phyloP scores from a whole-genome alignment of 2,329 filamentous ascomycete species.

The Hypoxylon sp. region DNA sequence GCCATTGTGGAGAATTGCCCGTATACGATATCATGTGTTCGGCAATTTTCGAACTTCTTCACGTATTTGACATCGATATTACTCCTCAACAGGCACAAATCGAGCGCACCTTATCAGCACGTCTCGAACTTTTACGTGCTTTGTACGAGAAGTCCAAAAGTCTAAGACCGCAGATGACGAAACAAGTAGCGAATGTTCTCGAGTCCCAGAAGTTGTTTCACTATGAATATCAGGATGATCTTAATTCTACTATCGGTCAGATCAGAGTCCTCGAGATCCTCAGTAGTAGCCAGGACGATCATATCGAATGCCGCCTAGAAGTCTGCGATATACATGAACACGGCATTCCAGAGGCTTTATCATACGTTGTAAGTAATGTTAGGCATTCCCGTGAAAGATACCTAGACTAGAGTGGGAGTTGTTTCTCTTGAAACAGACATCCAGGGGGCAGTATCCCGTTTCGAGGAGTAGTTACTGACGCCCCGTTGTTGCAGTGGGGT shows the following conservation, averaged over 20 bases:
- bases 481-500: no score
- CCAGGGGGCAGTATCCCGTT: no score
- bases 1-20: no score
- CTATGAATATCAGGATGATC: background rate
- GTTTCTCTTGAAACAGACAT: no score
- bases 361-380: no score
- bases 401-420: no score
- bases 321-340: background rate
- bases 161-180: background rate
- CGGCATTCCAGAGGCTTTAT: conserved; percentile 12
- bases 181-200: background rate
- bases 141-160: background rate
- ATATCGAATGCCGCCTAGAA: conserved; percentile 3
- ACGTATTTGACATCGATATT: conserved; percentile 3
- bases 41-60: conserved; percentile 11
- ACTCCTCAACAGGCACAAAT: background rate
- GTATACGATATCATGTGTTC: conserved; percentile 8
- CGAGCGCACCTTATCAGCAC: background rate
- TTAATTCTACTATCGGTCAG: background rate
- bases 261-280: conserved; percentile 10
- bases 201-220: no score
- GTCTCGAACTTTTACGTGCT: background rate
- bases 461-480: no score
- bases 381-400: no score
- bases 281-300: background rate